Evolutionary conservation across 108 stramenopile genomes (phyloP), one percentile per base, ranked within the genome.

Genomic region (Discostella stelligeroides): DNA sequence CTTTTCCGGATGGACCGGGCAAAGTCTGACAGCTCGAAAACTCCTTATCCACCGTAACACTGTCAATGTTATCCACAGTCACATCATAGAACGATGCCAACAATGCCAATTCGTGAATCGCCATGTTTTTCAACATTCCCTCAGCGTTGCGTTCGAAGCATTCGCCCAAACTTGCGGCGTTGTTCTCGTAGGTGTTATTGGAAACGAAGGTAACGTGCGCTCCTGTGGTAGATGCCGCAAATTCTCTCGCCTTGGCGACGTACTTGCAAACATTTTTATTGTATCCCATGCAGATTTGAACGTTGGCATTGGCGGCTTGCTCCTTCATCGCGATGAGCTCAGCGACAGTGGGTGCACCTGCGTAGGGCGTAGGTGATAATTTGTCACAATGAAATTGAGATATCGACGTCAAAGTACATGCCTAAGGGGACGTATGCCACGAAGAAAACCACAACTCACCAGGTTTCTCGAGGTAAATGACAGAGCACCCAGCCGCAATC

Each of bases 101-200:
- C 23, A 96, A 68, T 12, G 93, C 92, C 63, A 94, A 66, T 68
- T 96, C 95, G 81, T 96, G 95, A 66, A 96, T 94, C 6, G 95
- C 95, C 95, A 96, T 96, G 77, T 96, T 96, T 68, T 96, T 96
- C 40, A 96, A 79, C 93, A 96, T 96, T 50, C 95, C 95, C 72
- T 96, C 95, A 39, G 88, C 78, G 75, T 96, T 96, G 14, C 95
- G 83, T 66, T 96, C 95, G 64, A 96, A 96, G 88, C 95, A 96
- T 56, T 94, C 92, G 23, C 91, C 91, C 42, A 94, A 80, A 40
- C 86, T 87, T 28, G 80, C 86, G 7, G 90, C 84, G 12, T 80
- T 92, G 65, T 78, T 80, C 76, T 94, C 90, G 76, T 96, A 96
- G n/a, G 92, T 88, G 61, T 96, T 96, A 82, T 96, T 94, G 54